A percentile compares a stretch with the other conserved stretches of the same genome.
phyloP scores from a whole-genome alignment of 192 early-diverging fungal genomes.

The Gonapodya sp. region DNA sequence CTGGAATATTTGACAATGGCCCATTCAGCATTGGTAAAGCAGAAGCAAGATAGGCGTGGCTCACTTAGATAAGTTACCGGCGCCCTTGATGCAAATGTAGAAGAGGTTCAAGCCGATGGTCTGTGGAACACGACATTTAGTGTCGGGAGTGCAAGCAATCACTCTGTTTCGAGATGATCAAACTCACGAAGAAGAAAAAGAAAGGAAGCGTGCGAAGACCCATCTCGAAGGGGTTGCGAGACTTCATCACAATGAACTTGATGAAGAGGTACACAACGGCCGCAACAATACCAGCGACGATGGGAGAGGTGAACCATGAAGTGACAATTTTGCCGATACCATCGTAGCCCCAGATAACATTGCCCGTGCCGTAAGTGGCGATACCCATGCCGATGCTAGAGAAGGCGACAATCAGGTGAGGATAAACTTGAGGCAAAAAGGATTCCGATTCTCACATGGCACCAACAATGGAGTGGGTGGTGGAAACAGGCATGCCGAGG shows the following conservation, averaged over 20 bases:
- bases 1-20: too few relatives aligned
- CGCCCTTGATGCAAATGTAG: slow-evolving; percentile 7
- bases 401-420: neutral
- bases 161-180: too few relatives aligned
- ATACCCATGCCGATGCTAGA: slow-evolving; percentile 40
- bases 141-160: too few relatives aligned
- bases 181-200: slow-evolving; percentile 58
- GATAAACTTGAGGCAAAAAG: neutral
- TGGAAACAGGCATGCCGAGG: slow-evolving; percentile 61
- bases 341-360: slow-evolving; percentile 51
- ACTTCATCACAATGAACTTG: slow-evolving; percentile 32
- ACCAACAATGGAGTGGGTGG: slow-evolving; percentile 77
- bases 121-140: too few relatives aligned
- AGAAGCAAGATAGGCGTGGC: neutral
- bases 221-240: slow-evolving; percentile 51
- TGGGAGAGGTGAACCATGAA: slow-evolving; percentile 68
- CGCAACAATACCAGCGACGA: slow-evolving; percentile 53
- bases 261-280: slow-evolving; percentile 31
- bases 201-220: slow-evolving; percentile 57
- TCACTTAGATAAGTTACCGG: neutral
- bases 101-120: slow-evolving; percentile 4
- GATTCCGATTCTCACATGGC: slow-evolving; percentile 29
- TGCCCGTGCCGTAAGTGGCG: slow-evolving; percentile 49
- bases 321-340: slow-evolving; percentile 49
- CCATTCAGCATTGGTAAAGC: neutral